Conservation (phyloP, 164 flowering plant species). For the Berberis vulgaris region DNA sequence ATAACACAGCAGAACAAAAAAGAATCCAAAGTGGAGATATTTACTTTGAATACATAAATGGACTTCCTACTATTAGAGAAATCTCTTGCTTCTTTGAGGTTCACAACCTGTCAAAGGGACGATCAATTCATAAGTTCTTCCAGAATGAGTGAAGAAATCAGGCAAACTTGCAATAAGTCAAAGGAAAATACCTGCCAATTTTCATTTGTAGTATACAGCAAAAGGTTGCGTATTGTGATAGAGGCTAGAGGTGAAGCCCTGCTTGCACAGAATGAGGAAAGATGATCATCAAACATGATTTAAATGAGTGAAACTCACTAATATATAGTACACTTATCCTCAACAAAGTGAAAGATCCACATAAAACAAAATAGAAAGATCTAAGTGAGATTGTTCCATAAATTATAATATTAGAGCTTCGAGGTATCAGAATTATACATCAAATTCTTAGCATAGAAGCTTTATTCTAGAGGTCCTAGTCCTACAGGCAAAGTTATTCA, state of each 20-base stretch:
- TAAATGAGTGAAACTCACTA: not conserved
- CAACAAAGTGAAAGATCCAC: not conserved
- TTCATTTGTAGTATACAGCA: constrained; percentile 84
- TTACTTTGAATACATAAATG: constrained; percentile 93
- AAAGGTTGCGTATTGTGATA: constrained; percentile 78
- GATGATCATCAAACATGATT: not conserved
- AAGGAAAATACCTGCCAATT: constrained; percentile 64
- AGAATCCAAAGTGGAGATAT: not conserved
- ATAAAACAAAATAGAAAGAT: too few relatives aligned
- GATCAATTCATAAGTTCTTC: constrained; percentile 7
- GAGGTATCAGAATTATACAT: too few relatives aligned
- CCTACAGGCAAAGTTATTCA: too few relatives aligned
- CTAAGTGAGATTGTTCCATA: too few relatives aligned
- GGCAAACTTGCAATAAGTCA: not conserved
- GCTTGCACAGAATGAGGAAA: constrained; percentile 6
- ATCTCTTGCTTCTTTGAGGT: constrained; percentile 93
- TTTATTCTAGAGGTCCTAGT: too few relatives aligned
- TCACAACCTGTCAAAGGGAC: constrained; percentile 57
- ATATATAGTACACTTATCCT: not conserved
- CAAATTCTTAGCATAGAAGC: too few relatives aligned
- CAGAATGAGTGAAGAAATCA: too few relatives aligned
- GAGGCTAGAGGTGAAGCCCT: constrained; percentile 97
- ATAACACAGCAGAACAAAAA: too few relatives aligned
- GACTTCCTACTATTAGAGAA: constrained; percentile 58
- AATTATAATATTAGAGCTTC: too few relatives aligned